Percentiles rank a stretch among this genome's conserved stretches.
Evolutionary conservation across 1,139 yeast genomes (phyloP).

Genomic region (Hanseniaspora gamundiae): DNA sequence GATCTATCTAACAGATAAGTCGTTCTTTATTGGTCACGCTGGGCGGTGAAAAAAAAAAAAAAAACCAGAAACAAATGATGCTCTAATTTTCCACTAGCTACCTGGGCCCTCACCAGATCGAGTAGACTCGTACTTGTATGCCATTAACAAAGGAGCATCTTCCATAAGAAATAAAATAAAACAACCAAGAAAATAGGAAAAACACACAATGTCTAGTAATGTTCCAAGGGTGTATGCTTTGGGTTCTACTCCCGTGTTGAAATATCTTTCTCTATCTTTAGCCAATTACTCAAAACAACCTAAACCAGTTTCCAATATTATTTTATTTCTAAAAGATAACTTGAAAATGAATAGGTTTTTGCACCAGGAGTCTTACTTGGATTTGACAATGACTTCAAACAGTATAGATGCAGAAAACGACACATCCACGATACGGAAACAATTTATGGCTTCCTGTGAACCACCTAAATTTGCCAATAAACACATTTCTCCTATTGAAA

Average conservation of each 20-base stretch:
- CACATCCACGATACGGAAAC: slow-evolving; percentile 10
- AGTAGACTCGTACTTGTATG: too few relatives aligned
- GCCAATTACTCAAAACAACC: slow-evolving; percentile 26
- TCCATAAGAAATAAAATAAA: too few relatives aligned
- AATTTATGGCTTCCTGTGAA: slow-evolving; percentile 27
- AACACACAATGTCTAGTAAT: slow-evolving; percentile 1
- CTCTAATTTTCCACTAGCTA: too few relatives aligned
- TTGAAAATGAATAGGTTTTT: slow-evolving; percentile 31
- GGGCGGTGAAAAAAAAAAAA: too few relatives aligned
- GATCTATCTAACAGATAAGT: too few relatives aligned
- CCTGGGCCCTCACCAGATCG: too few relatives aligned
- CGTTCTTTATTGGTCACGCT: too few relatives aligned
- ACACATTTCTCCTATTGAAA: slow-evolving; percentile 31
- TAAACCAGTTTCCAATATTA: slow-evolving; percentile 27
- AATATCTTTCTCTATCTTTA: slow-evolving; percentile 12
- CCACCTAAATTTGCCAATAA: slow-evolving; percentile 27
- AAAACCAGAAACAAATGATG: too few relatives aligned
- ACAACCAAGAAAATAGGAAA: background rate
- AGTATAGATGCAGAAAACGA: slow-evolving; percentile 5
- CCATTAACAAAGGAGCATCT: too few relatives aligned
- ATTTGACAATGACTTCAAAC: slow-evolving; percentile 19
- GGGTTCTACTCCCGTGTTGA: slow-evolving; percentile 35
- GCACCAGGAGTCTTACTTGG: slow-evolving; percentile 26
- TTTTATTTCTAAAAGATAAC: slow-evolving; percentile 32
- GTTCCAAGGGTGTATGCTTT: slow-evolving; percentile 28